Base-by-base conservation (phyloP, 495 filamentous ascomycete genomes). In the Chlorociboria aeruginascens region DNA sequence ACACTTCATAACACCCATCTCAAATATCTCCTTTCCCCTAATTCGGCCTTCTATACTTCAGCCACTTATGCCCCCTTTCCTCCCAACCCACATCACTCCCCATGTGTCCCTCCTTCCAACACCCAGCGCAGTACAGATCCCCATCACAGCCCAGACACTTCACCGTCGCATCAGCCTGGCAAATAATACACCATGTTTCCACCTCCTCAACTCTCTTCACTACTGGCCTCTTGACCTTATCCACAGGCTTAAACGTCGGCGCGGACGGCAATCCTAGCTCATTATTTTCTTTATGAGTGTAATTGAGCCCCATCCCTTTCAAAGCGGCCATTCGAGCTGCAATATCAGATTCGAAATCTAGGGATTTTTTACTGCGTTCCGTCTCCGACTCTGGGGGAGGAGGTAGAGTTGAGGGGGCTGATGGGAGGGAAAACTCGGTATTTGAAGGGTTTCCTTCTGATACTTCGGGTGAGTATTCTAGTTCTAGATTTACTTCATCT, bases 71-170 rank as follows among this genome's bases (percentile, higher is more conserved):
- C 12, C 65, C 64, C 36, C 71, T 62, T 54, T 80, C 75, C 38
- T 81, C 78, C 41, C 62, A 75, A 4, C 76, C 74, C 3, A 73
- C 78, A 41, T 58, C 55, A 30, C 69, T 67, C 0, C 81, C 81
- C 2, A 72, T 64, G 51, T 86, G 82, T 57, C 82, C 81, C 54
- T 83, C 82, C 40, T 63, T 66, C 81, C 81, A 86, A 63, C 82
- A 85, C 6, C 69, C 57, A 8, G 63, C 66, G 60, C 82, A 86
- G 55, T 83, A 86, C 13, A 79, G 43, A 48, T 85, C 79, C 7
- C 67, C 69, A 48, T 79, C 78, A 55, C 82, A 85, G 9, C 77
- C 81, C 2, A 70, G 43, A 56, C 82, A 86, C 43, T 62, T 59
- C 9, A 85, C 63, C 3, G 70, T 71, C 3, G 78, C 81, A 52